Percentiles rank a stretch among this genome's conserved stretches.
These are phyloP conservation scores for Entonaema liquescens DNA, from an alignment of 495 filamentous ascomycete species.

Conservation along the genomic window DNA sequence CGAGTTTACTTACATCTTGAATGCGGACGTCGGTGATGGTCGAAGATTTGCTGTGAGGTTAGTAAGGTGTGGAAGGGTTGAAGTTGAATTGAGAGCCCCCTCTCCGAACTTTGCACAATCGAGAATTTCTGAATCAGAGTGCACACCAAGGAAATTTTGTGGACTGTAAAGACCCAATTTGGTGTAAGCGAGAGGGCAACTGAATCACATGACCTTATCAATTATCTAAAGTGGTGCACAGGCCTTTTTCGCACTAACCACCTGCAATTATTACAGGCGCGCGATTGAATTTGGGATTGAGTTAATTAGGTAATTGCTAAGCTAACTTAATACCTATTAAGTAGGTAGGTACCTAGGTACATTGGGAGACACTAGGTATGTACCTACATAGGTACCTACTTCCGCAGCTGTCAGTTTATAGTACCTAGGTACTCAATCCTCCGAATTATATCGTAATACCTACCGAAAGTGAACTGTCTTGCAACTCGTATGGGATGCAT, in stretches of 20 bases:
- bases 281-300: no score
- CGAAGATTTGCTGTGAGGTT: conserved; percentile 44
- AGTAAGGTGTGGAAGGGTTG: conserved; percentile 43
- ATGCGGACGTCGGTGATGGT: conserved; percentile 42
- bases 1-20: conserved; percentile 49
- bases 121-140: conserved; percentile 38
- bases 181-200: conserved; percentile 45
- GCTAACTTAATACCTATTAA: no score
- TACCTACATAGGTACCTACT: no score
- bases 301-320: no score
- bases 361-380: no score
- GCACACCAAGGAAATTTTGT: conserved; percentile 34
- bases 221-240: conserved; percentile 2
- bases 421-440: no score
- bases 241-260: not conserved
- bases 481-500: no score
- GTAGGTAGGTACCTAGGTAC: no score
- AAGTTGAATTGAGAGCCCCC: conserved; percentile 40
- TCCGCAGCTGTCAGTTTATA: no score
- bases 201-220: conserved; percentile 41
- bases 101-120: conserved; percentile 36
- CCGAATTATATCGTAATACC: no score
- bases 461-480: no score
- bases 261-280: no score
- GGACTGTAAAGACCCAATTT: conserved; percentile 43